Conservation (phyloP, 108 stramenopile genomes). For the Heterococcus sp. region DNA sequence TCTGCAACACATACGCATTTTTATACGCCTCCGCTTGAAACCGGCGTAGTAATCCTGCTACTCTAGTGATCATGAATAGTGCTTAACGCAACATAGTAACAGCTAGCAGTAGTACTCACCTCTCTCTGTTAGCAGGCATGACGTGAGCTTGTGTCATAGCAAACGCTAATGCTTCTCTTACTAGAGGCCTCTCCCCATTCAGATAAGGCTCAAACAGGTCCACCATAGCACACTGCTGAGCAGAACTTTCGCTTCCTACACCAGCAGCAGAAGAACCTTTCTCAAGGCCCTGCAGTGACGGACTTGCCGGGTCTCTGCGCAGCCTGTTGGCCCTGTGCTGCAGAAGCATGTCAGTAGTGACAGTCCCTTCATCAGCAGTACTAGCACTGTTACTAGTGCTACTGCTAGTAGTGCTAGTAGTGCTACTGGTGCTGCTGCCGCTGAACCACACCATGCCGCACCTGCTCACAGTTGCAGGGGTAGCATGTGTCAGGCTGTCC, state of each 20-base stretch:
- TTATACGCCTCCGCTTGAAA: too few species aligned
- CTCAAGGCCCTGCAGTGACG: too few species aligned
- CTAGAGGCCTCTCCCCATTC: constrained; percentile 27
- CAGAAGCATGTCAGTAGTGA: constrained; percentile 52
- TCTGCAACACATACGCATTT: too few species aligned
- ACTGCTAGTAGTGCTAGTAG: neutral
- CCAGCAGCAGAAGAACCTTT: neutral
- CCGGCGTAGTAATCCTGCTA: too few species aligned
- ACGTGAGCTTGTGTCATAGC: constrained; percentile 67
- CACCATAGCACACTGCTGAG: neutral
- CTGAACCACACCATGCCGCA: constrained; percentile 99
- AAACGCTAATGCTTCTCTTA: constrained; percentile 42
- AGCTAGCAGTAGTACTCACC: too few species aligned
- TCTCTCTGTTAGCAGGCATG: constrained; percentile 72
- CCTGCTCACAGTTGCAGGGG: constrained; percentile 93
- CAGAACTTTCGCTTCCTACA: neutral
- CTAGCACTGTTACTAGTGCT: neutral
- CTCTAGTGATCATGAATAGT: too few species aligned
- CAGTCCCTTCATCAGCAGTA: constrained; percentile 63
- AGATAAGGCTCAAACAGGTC: neutral
- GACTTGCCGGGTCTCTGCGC: neutral
- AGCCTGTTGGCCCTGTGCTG: neutral
- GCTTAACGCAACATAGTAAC: too few species aligned
- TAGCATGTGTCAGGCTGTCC: constrained; percentile 87
- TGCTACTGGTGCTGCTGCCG: constrained; percentile 25